Percentiles rank a stretch among this genome's conserved stretches.
Conservation (phyloP, 108 stramenopile species). For the Conticribra guillardii region DNA sequence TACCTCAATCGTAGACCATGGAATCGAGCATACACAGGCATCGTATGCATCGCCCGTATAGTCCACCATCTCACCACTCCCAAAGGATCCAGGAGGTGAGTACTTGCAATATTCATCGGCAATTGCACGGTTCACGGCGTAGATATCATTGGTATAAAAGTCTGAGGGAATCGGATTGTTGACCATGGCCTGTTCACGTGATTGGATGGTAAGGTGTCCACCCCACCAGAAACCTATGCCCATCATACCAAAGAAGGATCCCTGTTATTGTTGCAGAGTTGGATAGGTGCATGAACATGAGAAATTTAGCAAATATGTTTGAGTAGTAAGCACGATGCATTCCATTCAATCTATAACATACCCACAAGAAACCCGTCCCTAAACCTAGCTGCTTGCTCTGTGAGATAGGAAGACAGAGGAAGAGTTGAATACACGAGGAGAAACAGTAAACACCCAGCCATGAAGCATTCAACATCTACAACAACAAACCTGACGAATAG, state of each 20-base stretch:
- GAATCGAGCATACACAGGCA: constrained; percentile 32
- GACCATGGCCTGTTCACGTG: constrained; percentile 27
- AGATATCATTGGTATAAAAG: constrained; percentile 27
- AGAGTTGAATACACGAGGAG: background rate
- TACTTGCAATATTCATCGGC: constrained; percentile 14
- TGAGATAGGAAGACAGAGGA: no score
- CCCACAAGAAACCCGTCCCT: constrained; percentile 32
- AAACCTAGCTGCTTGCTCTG: constrained; percentile 38
- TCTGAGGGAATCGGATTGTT: constrained; percentile 34
- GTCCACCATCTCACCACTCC: background rate
- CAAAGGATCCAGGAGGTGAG: constrained; percentile 20
- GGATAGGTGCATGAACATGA: no score
- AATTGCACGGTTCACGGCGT: constrained; percentile 8
- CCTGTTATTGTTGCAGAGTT: no score
- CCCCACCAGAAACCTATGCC: constrained; percentile 45
- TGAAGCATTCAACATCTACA: background rate
- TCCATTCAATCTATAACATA: no score
- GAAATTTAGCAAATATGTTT: no score
- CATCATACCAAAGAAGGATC: constrained; percentile 41
- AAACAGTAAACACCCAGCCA: background rate
- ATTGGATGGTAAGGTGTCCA: constrained; percentile 21
- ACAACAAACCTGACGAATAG: constrained; percentile 27
- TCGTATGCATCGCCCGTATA: constrained; percentile 29
- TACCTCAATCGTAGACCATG: constrained; percentile 12
- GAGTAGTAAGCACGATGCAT: no score